Conservation (phyloP, 495 filamentous ascomycete species). For the Halenospora varia region DNA sequence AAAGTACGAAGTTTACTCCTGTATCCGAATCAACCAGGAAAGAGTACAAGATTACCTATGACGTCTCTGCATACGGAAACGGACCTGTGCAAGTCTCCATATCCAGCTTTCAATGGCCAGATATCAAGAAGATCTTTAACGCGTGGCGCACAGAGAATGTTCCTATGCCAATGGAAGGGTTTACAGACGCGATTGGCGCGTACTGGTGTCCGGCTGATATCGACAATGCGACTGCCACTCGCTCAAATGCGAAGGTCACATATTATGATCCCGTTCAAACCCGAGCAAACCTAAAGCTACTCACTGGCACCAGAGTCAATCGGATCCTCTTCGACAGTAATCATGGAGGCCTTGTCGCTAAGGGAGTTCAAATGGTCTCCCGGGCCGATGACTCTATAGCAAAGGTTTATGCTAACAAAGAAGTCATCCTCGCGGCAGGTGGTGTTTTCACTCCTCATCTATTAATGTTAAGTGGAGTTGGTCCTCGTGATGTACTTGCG, state of each 20-base stretch:
- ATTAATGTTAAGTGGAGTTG: constrained; percentile 52
- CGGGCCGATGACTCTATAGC: constrained; percentile 12
- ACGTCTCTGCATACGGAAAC: constrained; percentile 19
- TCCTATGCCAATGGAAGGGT: neutral
- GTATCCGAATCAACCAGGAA: constrained; percentile 2
- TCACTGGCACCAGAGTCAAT: neutral
- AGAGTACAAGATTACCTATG: constrained; percentile 25
- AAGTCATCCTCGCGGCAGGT: constrained; percentile 57
- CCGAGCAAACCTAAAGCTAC: neutral
- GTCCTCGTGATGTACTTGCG: constrained; percentile 38
- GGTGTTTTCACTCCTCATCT: constrained; percentile 54
- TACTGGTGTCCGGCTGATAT: constrained; percentile 1
- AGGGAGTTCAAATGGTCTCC: neutral
- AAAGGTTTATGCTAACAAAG: constrained; percentile 40
- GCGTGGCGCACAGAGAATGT: neutral
- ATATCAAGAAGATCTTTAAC: neutral
- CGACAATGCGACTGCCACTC: neutral
- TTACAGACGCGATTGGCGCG: neutral
- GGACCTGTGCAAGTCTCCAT: constrained; percentile 1
- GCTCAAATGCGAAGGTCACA: neutral
- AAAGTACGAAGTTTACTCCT: neutral
- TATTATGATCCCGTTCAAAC: constrained; percentile 7
- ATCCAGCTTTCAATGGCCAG: constrained; percentile 7
- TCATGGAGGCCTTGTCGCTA: neutral
- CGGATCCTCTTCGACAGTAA: neutral